Evolutionary conservation across 805 yeast genomes (phyloP).

Genomic region (Myxozyma vanderwaltii): DNA sequence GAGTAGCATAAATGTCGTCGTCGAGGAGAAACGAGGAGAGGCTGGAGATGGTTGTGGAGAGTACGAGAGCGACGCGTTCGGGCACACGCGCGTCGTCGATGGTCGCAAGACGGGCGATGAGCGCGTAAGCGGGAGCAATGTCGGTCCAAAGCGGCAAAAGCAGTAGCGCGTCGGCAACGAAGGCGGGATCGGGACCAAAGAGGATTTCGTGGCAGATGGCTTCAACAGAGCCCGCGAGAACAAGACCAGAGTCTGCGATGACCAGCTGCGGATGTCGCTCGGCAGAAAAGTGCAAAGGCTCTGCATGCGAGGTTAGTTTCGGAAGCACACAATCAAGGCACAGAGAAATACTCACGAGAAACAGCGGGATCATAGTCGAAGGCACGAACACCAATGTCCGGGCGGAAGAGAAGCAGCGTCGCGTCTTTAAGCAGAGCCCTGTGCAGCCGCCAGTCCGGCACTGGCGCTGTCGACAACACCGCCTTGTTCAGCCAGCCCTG

Average conservation of each 20-base stretch:
- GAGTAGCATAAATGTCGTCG: background rate
- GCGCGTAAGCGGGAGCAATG: conserved; percentile 48
- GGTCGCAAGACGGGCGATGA: conserved; percentile 49
- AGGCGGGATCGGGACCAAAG: conserved; percentile 52
- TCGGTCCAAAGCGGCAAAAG: conserved; percentile 60
- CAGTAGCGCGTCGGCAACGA: conserved; percentile 50
- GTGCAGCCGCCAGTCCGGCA: conserved; percentile 48
- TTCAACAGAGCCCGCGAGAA: conserved; percentile 62
- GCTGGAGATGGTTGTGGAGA: conserved; percentile 1
- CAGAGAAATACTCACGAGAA: background rate
- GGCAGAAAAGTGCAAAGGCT: conserved; percentile 19
- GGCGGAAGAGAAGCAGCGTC: conserved; percentile 60
- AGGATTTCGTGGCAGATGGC: conserved; percentile 75
- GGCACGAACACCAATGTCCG: conserved; percentile 50
- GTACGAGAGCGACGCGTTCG: conserved; percentile 11
- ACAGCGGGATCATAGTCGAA: conserved; percentile 37
- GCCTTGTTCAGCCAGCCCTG: conserved; percentile 62
- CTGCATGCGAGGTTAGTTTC: background rate
- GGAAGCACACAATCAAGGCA: no score
- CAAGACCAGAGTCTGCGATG: conserved; percentile 52
- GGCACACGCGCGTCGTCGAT: conserved; percentile 3
- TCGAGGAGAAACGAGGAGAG: conserved; percentile 24
- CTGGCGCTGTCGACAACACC: background rate
- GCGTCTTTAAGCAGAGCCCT: conserved; percentile 75
- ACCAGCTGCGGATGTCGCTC: conserved; percentile 64